phyloP scores from a whole-genome alignment of 305 asterid genomes.

The Ilex paraguariensis region DNA sequence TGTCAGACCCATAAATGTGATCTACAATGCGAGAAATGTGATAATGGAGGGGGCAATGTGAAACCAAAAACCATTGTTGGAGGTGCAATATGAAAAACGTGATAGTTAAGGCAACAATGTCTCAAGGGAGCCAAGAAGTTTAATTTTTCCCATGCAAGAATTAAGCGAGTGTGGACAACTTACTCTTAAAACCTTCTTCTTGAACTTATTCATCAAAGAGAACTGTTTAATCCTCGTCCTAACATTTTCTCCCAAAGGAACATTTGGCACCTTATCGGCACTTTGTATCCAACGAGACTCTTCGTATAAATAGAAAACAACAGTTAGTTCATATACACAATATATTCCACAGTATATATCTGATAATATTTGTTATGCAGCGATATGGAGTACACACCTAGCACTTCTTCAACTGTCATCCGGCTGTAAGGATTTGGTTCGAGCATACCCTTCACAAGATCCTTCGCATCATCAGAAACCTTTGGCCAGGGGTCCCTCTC shows the following conservation, averaged over 20 bases:
- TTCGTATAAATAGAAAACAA: slow-evolving; percentile 8
- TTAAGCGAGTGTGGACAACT: slow-evolving; percentile 12
- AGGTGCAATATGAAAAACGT: too few relatives aligned
- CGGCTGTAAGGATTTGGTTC: slow-evolving; percentile 60
- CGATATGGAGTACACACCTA: slow-evolving; percentile 34
- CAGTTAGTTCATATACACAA: neutral
- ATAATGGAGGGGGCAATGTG: too few relatives aligned
- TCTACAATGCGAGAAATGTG: too few relatives aligned
- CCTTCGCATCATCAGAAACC: slow-evolving; percentile 68
- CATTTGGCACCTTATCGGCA: slow-evolving; percentile 55
- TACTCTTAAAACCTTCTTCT: slow-evolving; percentile 83
- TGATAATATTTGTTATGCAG: too few relatives aligned
- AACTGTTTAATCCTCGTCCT: slow-evolving; percentile 75
- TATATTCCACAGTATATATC: neutral
- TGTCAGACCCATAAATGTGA: too few relatives aligned
- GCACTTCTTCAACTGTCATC: slow-evolving; percentile 61
- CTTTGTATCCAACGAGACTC: slow-evolving; percentile 75
- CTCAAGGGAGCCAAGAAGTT: too few relatives aligned
- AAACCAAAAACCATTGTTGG: too few relatives aligned
- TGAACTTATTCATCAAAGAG: slow-evolving; percentile 89
- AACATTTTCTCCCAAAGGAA: slow-evolving; percentile 72
- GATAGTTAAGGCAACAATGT: too few relatives aligned
- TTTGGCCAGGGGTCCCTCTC: slow-evolving; percentile 89
- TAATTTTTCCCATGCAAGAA: too few relatives aligned
- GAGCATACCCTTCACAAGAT: slow-evolving; percentile 74